phyloP scores from a whole-genome alignment of 306 rosid genomes.

The Coriaria nepalensis region DNA sequence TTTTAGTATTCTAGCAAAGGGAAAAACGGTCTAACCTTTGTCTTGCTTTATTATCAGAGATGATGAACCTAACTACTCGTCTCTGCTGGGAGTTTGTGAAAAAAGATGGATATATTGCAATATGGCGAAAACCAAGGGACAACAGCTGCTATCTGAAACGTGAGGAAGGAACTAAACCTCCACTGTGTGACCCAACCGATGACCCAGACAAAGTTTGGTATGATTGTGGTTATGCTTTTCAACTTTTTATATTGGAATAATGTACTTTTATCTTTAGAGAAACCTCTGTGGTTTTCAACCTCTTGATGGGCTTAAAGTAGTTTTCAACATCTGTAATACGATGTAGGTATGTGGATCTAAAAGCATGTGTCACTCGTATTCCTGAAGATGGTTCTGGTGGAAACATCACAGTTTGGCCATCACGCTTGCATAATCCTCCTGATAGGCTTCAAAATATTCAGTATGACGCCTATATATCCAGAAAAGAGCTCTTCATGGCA shows the following conservation, averaged over 20 bases:
- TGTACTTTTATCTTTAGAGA: not conserved
- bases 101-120: constrained; percentile 75
- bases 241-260: not conserved
- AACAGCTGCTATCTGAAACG: constrained; percentile 66
- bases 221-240: not conserved
- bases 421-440: constrained; percentile 69
- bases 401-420: constrained; percentile 63
- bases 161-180: constrained; percentile 64
- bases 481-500: constrained; percentile 77
- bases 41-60: constrained; percentile 35
- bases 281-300: not conserved
- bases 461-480: constrained; percentile 60
- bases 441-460: constrained; percentile 81
- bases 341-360: constrained; percentile 69
- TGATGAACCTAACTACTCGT: constrained; percentile 76
- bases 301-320: constrained; percentile 6
- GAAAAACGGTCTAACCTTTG: constrained; percentile 3
- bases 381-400: constrained; percentile 60
- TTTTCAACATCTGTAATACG: not conserved
- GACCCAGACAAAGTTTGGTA: constrained; percentile 91
- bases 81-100: constrained; percentile 88
- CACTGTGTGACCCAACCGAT: constrained; percentile 56
- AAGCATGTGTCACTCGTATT: constrained; percentile 67
- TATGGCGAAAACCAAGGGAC: constrained; percentile 72
- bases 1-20: not conserved